These are phyloP conservation scores for Myxozyma neglecta DNA, from an alignment of 805 yeast genomes.

Conservation along the genomic window DNA sequence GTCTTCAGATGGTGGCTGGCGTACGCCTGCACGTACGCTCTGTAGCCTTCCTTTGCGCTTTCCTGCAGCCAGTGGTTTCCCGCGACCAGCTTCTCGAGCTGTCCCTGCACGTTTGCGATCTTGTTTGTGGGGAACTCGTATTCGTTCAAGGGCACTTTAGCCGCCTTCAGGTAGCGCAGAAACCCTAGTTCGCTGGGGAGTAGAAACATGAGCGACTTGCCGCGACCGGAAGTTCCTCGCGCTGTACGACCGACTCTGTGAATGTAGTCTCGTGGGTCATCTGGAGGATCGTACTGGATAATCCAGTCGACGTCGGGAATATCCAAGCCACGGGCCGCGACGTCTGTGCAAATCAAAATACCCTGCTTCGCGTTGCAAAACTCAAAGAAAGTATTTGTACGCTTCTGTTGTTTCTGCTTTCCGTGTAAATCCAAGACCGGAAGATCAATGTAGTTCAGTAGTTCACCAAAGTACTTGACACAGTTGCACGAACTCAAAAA, in stretches of 20 bases:
- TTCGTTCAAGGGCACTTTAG: slow-evolving; percentile 96
- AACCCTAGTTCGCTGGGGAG: slow-evolving; percentile 94
- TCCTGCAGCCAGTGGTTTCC: slow-evolving; percentile 91
- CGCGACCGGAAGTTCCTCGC: slow-evolving; percentile 79
- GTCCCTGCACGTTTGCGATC: slow-evolving; percentile 94
- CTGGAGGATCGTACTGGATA: slow-evolving; percentile 98
- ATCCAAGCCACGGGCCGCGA: slow-evolving; percentile 98
- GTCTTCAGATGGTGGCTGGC: slow-evolving; percentile 95
- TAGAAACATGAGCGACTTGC: slow-evolving; percentile 91
- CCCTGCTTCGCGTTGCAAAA: slow-evolving; percentile 97
- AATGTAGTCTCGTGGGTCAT: slow-evolving; percentile 98
- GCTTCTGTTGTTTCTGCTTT: slow-evolving; percentile 96
- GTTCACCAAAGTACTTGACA: slow-evolving; percentile 93
- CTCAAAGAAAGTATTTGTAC: slow-evolving; percentile 97
- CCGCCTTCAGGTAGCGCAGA: slow-evolving; percentile 88
- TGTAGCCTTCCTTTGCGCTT: slow-evolving; percentile 94
- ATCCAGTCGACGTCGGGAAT: slow-evolving; percentile 99
- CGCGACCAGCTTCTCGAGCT: slow-evolving; percentile 83
- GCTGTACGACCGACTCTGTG: slow-evolving; percentile 99
- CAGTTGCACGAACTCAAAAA: slow-evolving; percentile 95
- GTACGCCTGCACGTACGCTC: slow-evolving; percentile 95
- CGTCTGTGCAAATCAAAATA: slow-evolving; percentile 91
- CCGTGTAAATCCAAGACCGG: slow-evolving; percentile 98
- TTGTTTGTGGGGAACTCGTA: slow-evolving; percentile 93
- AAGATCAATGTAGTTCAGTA: slow-evolving; percentile 90